Base-by-base conservation (phyloP, 306 rosid genomes). In the Vigna nakashimae region DNA sequence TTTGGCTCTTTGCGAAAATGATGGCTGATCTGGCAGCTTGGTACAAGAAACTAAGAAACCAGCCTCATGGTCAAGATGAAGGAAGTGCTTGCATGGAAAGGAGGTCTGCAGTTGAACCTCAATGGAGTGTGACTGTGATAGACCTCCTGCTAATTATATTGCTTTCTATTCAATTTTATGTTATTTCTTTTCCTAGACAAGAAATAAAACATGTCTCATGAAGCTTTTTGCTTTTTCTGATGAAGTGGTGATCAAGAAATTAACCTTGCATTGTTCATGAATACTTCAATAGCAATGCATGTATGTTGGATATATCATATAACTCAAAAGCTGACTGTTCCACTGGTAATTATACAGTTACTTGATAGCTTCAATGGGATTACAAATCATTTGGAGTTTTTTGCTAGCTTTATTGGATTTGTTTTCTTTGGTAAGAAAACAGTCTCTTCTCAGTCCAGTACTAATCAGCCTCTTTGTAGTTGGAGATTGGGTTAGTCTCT, bases 401-500 rank as follows among this genome's bases (percentile, higher is more conserved):
- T 84, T 77, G 20, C 88, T 94, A 56, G 92, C 93, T 69, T 71
- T 85, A 57, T 36, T 90, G 79, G 98, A 94, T 85, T 88, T 89
- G 67, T 84, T 87, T 78, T 87, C 96, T 64, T 82, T 92, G 80
- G 52, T 78, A 84, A 91, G 86, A 83, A 90, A 90, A 89, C 89
- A 87, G 84, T 85, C 76, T 81, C 83, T 91, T 74, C 96, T 79
- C 75, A 91, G 82, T 64, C 90, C 88, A 28, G 80, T 87, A 60
- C 72, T 90, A n/a, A 83, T 94, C 80, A 87, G 91, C 88, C 96
- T 91, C 85, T 91, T 85, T 24, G 90, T 84, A 9, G 91, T 94
- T 73, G 97, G 97, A 86, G 97, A 94, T 74, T 91, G 98, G 98
- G 98, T 94, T 70, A 86, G 96, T 59, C 83, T 84, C 81, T 71